Percentiles rank a stretch among this genome's conserved stretches.
These are phyloP conservation scores for Xylaria digitata DNA, from an alignment of 2,329 filamentous ascomycete genomes.

Conservation along the genomic window DNA sequence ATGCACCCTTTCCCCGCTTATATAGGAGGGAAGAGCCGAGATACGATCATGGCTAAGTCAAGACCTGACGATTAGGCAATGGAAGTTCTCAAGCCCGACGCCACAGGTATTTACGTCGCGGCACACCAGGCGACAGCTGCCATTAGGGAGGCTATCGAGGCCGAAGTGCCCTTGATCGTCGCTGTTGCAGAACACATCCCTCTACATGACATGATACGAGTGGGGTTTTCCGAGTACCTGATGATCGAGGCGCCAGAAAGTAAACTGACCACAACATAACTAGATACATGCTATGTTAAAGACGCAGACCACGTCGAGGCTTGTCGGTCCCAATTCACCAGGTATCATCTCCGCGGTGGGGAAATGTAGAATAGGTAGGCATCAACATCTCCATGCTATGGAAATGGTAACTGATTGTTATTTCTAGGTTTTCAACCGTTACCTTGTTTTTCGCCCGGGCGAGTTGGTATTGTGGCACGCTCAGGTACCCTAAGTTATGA, in stretches of 20 bases:
- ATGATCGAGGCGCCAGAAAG: slow-evolving; percentile 19
- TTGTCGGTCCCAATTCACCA: slow-evolving; percentile 79
- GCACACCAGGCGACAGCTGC: slow-evolving; percentile 78
- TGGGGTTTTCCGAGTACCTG: slow-evolving; percentile 51
- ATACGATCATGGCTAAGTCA: slow-evolving; percentile 27
- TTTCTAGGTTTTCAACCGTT: slow-evolving; percentile 76
- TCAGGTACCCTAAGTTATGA: slow-evolving; percentile 81
- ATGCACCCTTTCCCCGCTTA: not conserved
- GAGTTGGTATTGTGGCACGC: slow-evolving; percentile 77
- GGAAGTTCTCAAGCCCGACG: slow-evolving; percentile 77
- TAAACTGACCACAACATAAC: slow-evolving; percentile 21
- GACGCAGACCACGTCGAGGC: slow-evolving; percentile 74
- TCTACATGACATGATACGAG: slow-evolving; percentile 76
- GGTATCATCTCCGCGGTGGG: slow-evolving; percentile 79
- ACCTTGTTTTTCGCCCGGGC: slow-evolving; percentile 75
- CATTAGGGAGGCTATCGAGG: slow-evolving; percentile 83
- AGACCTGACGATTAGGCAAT: slow-evolving; percentile 63
- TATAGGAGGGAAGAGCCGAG: not conserved
- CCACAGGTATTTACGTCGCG: slow-evolving; percentile 82
- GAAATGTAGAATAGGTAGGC: slow-evolving; percentile 60
- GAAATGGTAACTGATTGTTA: not conserved
- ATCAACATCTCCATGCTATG: not conserved
- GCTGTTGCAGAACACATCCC: slow-evolving; percentile 81
- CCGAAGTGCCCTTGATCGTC: slow-evolving; percentile 79
- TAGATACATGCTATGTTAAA: slow-evolving; percentile 76